Percentiles rank a stretch among this genome's conserved stretches.
Conservation (phyloP, 2,329 filamentous ascomycete species). For the Exserohilum rostratum region DNA sequence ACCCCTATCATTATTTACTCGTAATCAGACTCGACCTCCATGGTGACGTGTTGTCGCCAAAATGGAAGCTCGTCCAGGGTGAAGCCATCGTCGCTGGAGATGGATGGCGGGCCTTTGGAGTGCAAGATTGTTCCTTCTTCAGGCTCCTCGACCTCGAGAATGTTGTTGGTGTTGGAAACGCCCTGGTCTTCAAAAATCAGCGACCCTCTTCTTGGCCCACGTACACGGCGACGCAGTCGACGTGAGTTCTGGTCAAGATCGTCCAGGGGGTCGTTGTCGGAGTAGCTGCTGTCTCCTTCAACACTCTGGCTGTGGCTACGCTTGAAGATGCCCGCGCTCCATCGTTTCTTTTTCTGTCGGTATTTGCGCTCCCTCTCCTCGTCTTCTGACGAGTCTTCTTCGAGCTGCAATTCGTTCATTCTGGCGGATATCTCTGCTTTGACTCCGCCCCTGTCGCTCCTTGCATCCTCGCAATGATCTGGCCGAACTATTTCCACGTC, state of each 20-base stretch:
- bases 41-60: slow-evolving; percentile 38
- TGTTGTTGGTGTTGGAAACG: slow-evolving; percentile 44
- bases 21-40: slow-evolving; percentile 35
- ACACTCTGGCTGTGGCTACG: slow-evolving; percentile 55
- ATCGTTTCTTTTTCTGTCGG: slow-evolving; percentile 49
- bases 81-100: slow-evolving; percentile 48
- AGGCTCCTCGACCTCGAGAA: slow-evolving; percentile 48
- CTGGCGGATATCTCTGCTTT: slow-evolving; percentile 41
- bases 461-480: slow-evolving; percentile 52
- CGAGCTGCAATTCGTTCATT: slow-evolving; percentile 46
- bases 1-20: slow-evolving; percentile 17
- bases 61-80: slow-evolving; percentile 48
- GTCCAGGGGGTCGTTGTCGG: slow-evolving; percentile 50
- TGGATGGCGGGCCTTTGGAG: slow-evolving; percentile 44
- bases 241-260: slow-evolving; percentile 49
- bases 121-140: slow-evolving; percentile 39
- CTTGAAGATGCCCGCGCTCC: slow-evolving; percentile 53
- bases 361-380: slow-evolving; percentile 36
- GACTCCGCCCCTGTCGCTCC: slow-evolving; percentile 40
- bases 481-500: slow-evolving; percentile 54
- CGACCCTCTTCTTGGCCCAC: slow-evolving; percentile 43
- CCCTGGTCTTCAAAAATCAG: slow-evolving; percentile 50
- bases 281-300: slow-evolving; percentile 52
- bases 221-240: slow-evolving; percentile 51
- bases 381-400: slow-evolving; percentile 42